These are phyloP conservation scores for Leccinum disarticulatum DNA, from an alignment of 768 basidiomycete genomes.

Conservation along the genomic window DNA sequence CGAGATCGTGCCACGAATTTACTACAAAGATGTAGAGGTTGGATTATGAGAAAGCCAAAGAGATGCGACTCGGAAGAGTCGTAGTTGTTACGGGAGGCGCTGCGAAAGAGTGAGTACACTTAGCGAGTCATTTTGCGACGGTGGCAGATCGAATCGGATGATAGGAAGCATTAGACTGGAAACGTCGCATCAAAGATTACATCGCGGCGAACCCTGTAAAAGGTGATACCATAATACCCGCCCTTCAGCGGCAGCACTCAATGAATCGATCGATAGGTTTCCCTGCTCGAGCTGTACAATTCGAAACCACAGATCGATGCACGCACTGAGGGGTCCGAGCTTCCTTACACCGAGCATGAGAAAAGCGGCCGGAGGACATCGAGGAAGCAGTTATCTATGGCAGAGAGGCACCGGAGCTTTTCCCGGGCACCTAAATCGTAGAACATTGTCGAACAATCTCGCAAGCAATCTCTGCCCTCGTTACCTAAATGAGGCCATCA, in stretches of 20 bases:
- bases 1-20: conserved; percentile 53
- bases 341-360: too few species aligned
- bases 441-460: too few species aligned
- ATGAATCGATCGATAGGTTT: conserved; percentile 45
- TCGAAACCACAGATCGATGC: conserved; percentile 61
- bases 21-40: conserved; percentile 41
- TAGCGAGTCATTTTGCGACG: not conserved
- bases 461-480: too few species aligned
- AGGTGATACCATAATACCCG: conserved; percentile 35
- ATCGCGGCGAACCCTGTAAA: conserved; percentile 52
- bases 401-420: too few species aligned
- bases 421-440: too few species aligned
- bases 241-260: not conserved
- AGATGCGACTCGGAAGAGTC: conserved; percentile 45
- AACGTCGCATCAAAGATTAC: conserved; percentile 52
- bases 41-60: conserved; percentile 50
- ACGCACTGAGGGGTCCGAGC: conserved; percentile 38
- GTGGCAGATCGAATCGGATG: not conserved
- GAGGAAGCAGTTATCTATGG: too few species aligned
- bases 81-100: conserved; percentile 60
- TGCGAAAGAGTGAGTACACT: conserved; percentile 40
- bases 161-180: conserved; percentile 63
- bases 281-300: conserved; percentile 71
- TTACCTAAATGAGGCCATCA: too few species aligned
- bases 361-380: too few species aligned